Evolutionary conservation across 306 rosid species (phyloP).

Genomic region (Prunus davidiana): DNA sequence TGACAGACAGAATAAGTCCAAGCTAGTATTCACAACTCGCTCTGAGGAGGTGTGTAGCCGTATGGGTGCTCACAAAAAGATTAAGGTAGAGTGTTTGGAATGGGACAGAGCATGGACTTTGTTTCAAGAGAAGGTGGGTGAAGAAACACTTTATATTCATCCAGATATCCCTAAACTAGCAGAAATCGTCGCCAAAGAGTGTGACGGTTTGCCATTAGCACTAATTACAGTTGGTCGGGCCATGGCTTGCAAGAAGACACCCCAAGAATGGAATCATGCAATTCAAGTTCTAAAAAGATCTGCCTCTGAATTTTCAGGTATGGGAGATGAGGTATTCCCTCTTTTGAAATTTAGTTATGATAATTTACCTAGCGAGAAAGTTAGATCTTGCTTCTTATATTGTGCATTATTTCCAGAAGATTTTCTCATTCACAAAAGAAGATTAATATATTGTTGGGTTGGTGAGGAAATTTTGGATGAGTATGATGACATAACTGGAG

Average conservation of each 20-base stretch:
- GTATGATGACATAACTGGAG: background rate
- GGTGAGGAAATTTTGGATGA: constrained; percentile 15
- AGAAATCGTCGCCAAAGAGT: background rate
- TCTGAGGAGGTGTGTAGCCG: background rate
- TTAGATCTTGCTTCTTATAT: background rate
- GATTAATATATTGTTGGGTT: background rate
- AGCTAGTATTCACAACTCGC: background rate
- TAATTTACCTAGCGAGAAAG: background rate
- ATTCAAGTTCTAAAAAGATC: background rate
- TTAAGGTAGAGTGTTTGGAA: background rate
- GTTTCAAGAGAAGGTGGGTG: background rate
- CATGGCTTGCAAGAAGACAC: background rate
- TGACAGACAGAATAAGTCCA: background rate
- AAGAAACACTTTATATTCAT: background rate
- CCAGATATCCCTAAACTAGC: background rate
- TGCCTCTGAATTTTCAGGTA: background rate
- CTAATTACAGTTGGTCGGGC: background rate
- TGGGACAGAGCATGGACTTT: background rate
- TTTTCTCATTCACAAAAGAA: background rate
- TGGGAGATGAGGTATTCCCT: background rate
- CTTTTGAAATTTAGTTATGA: background rate
- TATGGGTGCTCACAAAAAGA: background rate
- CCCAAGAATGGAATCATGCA: background rate
- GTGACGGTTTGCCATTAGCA: background rate
- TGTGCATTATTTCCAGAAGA: background rate